Percentiles rank a stretch among this genome's conserved stretches.
Conservation (phyloP, 2,329 filamentous ascomycete species). For the Hymenoscyphus repandus region DNA sequence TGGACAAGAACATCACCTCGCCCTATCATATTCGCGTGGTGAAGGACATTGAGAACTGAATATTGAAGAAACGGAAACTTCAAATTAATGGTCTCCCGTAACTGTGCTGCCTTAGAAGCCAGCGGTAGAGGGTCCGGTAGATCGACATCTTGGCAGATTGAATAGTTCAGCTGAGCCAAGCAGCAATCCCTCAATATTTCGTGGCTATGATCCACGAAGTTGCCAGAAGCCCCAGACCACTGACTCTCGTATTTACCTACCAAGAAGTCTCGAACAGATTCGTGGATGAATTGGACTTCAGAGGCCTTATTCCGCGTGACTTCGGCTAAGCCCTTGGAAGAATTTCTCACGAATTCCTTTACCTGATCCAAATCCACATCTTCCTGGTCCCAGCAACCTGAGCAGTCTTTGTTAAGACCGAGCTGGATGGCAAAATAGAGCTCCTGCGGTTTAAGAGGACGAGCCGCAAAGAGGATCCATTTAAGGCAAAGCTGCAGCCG, state of each 20-base stretch:
- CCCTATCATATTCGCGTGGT: slow-evolving; percentile 33
- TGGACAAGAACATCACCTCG: slow-evolving; percentile 33
- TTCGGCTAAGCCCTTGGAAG: slow-evolving; percentile 40
- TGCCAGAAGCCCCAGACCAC: slow-evolving; percentile 14
- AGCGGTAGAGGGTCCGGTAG: slow-evolving; percentile 12
- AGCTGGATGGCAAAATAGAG: slow-evolving; percentile 22
- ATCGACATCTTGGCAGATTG: slow-evolving; percentile 9
- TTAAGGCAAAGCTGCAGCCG: slow-evolving; percentile 42
- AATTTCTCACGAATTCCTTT: slow-evolving; percentile 33
- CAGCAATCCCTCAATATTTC: slow-evolving; percentile 24
- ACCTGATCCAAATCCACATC: slow-evolving; percentile 29
- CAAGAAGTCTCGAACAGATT: slow-evolving; percentile 35
- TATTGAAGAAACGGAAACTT: slow-evolving; percentile 44
- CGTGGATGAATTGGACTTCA: slow-evolving; percentile 35
- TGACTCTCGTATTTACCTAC: slow-evolving; percentile 30
- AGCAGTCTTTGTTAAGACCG: slow-evolving; percentile 12
- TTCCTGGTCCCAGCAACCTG: slow-evolving; percentile 19
- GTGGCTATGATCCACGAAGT: slow-evolving; percentile 22
- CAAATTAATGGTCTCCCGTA: slow-evolving; percentile 18
- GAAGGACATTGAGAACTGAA: slow-evolving; percentile 35
- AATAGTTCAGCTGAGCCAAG: slow-evolving; percentile 17
- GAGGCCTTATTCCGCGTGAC: slow-evolving; percentile 27
- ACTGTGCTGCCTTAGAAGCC: slow-evolving; percentile 12
- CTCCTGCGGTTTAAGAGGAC: slow-evolving; percentile 20
- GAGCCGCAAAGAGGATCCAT: slow-evolving; percentile 46